Base-by-base conservation (phyloP, 2,329 filamentous ascomycete genomes). In the Aspergillus pseudoglaucus region DNA sequence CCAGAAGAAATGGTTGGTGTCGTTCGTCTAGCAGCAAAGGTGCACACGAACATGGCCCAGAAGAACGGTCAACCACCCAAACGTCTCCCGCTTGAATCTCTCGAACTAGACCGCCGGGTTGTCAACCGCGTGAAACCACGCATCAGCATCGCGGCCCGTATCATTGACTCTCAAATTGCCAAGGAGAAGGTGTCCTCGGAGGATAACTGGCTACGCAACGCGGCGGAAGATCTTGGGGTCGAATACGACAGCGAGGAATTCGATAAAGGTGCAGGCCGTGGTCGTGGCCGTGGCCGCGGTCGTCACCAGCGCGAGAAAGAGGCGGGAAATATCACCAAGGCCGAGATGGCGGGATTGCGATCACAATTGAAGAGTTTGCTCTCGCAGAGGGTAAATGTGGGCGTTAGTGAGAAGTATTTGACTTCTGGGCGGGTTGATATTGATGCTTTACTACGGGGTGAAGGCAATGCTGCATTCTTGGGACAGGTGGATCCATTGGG, bases 201-300 rank as follows among this genome's bases (percentile, higher is more conserved):
- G 58, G 88, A 95, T 56, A 82, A 88, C 47, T 93, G 90, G 83
- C 75, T 97, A 58, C 82, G 82, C 39, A 81, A 81, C 42, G 90
- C 90, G 0, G 93, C 93, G 0, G 90, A 96, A 49, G 91, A 97
- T 54, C 76, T 98, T 0, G 93, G 93, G 1, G 88, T 97, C 0
- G 91, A 96, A 45, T 95, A 95, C 63, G 90, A 97, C 63, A 87
- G 83, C 51, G 90, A 95, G 32, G 89, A 94, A 41, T 85, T 95
- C 52, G 87, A 79, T 39, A 74, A 86, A 55, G 81, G 83, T 6
- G 18, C 17, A 39, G 53, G 55, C 20, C 54, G 57, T 18, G 59
- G 54, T 8, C 58, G 61, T 9, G 85, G 87, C 0, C 78, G 89
- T 42, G 90, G 90, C 4, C 77, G 88, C 32, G 89, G 89, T 6